phyloP scores from a whole-genome alignment of 306 rosid species.

The Begonia masoniana region DNA sequence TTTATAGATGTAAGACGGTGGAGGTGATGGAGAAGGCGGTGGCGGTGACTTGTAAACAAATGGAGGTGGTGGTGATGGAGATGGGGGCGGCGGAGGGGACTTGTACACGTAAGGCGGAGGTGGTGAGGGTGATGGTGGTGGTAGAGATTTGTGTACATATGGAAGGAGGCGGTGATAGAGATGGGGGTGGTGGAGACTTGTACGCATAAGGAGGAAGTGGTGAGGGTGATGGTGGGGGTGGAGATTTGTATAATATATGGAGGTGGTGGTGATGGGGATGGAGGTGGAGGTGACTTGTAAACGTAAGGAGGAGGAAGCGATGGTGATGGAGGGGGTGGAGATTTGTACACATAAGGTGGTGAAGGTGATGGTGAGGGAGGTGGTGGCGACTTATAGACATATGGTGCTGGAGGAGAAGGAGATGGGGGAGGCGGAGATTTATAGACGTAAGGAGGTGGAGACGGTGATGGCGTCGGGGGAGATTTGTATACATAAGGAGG shows the following conservation, averaged over 20 bases:
- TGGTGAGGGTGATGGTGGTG: neutral
- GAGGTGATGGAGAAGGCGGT: too few relatives aligned
- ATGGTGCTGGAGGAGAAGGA: neutral
- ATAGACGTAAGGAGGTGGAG: neutral
- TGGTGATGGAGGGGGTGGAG: neutral
- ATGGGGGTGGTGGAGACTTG: neutral
- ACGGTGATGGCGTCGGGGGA: neutral
- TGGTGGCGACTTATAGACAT: neutral
- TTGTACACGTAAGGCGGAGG: neutral
- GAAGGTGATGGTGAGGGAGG: neutral
- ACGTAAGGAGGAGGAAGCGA: neutral
- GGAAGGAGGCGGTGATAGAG: neutral
- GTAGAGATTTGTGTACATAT: neutral
- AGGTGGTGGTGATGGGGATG: neutral
- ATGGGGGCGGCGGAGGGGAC: neutral
- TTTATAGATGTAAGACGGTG: too few relatives aligned
- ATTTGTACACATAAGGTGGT: neutral
- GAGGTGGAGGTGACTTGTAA: neutral
- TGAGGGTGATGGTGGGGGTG: neutral
- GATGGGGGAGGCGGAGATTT: neutral
- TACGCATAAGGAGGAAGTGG: neutral
- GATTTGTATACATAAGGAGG: neutral
- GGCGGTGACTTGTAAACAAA: too few relatives aligned
- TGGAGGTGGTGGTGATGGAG: neutral
- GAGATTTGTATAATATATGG: neutral